A percentile compares a stretch with the other conserved stretches of the same genome.
phyloP scores from a whole-genome alignment of 1,139 yeast genomes.

The Protomyces inouyei region DNA sequence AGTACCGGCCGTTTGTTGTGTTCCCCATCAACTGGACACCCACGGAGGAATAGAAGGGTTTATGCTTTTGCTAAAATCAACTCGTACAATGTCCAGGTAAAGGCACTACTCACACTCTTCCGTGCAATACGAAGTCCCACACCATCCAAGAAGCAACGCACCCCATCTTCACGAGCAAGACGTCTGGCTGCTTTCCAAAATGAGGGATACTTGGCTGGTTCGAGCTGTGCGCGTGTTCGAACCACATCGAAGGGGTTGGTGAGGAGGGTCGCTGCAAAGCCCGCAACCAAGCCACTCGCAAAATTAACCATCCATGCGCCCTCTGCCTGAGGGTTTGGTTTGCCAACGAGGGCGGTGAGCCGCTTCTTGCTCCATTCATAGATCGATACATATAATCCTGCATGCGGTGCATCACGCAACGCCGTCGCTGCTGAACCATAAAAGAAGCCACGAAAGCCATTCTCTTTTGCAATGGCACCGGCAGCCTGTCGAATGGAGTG shows the following conservation, averaged over 20 bases:
- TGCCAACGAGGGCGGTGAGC: conserved; percentile 31
- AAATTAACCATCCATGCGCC: conserved; percentile 60
- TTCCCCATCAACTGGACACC: conserved; percentile 15
- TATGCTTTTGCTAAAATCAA: conserved; percentile 13
- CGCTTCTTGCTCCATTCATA: conserved; percentile 31
- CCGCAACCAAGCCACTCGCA: conserved; percentile 65
- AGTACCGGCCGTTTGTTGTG: conserved; percentile 23
- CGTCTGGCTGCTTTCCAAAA: conserved; percentile 42
- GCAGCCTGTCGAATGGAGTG: conserved; percentile 61
- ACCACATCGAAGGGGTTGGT: conserved; percentile 96
- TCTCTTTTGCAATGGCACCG: conserved; percentile 50
- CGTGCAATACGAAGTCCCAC: conserved; percentile 72
- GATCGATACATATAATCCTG: conserved; percentile 75
- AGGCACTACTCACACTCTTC: conserved; percentile 88
- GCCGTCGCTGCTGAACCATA: conserved; percentile 84
- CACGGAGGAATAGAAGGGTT: neutral
- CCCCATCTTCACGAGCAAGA: conserved; percentile 49
- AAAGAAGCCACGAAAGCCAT: conserved; percentile 66
- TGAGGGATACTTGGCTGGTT: conserved; percentile 36
- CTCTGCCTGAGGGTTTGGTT: neutral
- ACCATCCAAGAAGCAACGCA: conserved; percentile 69
- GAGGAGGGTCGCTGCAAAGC: conserved; percentile 71
- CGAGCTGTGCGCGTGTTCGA: conserved; percentile 82
- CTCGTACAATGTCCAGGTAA: conserved; percentile 59
- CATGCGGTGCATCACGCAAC: conserved; percentile 91